A percentile compares a stretch with the other conserved stretches of the same genome.
Conservation (phyloP, 2,329 filamentous ascomycete species). For the Colletotrichum limetticola region DNA sequence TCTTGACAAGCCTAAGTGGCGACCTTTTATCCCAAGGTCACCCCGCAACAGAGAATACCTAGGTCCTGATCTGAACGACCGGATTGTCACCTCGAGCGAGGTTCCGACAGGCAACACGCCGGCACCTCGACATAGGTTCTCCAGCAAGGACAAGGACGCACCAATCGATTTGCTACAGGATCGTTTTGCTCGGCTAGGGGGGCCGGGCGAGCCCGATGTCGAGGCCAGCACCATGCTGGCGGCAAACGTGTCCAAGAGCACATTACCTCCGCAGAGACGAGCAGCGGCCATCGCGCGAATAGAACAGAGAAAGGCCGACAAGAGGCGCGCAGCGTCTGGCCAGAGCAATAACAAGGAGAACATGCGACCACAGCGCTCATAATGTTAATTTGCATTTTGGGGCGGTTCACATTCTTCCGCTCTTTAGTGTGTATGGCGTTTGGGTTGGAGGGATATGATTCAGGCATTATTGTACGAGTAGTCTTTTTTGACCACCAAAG, state of each 20-base stretch:
- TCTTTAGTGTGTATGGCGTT: conserved; percentile 10
- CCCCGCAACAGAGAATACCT: conserved; percentile 51
- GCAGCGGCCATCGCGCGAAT: conserved; percentile 66
- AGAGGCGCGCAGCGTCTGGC: conserved; percentile 49
- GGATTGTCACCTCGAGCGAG: conserved; percentile 43
- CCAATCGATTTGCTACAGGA: conserved; percentile 58
- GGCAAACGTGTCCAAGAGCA: conserved; percentile 53
- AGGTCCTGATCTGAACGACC: conserved; percentile 45
- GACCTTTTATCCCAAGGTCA: conserved; percentile 54
- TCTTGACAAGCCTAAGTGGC: conserved; percentile 51
- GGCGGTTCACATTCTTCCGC: conserved; percentile 25
- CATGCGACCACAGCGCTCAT: conserved; percentile 47
- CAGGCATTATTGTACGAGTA: conserved; percentile 28
- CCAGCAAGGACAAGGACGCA: conserved; percentile 40
- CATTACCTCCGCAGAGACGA: conserved; percentile 60
- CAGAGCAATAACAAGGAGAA: conserved; percentile 63
- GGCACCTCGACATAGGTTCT: conserved; percentile 40
- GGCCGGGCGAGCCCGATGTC: conserved; percentile 49
- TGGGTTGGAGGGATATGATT: conserved; percentile 27
- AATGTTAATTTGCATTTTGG: neutral
- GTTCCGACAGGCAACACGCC: conserved; percentile 38
- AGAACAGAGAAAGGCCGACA: conserved; percentile 64
- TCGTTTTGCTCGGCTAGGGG: conserved; percentile 57
- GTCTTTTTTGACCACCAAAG: conserved; percentile 8
- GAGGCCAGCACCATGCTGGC: conserved; percentile 45